These are phyloP conservation scores for Annulohypoxylon nitens DNA, from an alignment of 495 filamentous ascomycete species.

Conservation along the genomic window DNA sequence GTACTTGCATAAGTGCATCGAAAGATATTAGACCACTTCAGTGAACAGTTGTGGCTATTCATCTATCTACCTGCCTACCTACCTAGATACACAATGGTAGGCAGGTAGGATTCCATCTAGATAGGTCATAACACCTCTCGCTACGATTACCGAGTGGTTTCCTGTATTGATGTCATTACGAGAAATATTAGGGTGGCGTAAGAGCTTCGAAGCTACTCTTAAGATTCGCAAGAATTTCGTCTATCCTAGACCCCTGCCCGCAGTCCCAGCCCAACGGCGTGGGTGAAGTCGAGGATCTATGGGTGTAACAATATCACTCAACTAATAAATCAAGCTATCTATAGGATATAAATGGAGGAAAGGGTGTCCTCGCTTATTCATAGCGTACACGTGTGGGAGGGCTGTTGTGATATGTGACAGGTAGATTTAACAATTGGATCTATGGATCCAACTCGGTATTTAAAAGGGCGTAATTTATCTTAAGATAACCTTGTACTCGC, in stretches of 20 bases:
- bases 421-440: conserved; percentile 40
- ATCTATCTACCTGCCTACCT: neutral
- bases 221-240: conserved; percentile 34
- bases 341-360: conserved; percentile 1
- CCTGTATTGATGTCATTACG: conserved; percentile 28
- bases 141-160: conserved; percentile 16
- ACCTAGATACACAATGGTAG: too few species aligned
- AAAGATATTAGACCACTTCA: neutral
- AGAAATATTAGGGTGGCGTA: conserved; percentile 20
- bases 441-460: conserved; percentile 26
- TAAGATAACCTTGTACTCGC: conserved; percentile 16
- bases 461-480: conserved; percentile 34
- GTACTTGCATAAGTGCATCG: neutral
- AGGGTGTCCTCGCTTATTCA: conserved; percentile 34
- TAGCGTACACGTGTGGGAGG: conserved; percentile 9
- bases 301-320: conserved; percentile 42
- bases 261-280: conserved; percentile 48
- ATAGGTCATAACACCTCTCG: conserved; percentile 25
- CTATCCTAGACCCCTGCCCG: conserved; percentile 43
- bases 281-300: conserved; percentile 46
- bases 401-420: conserved; percentile 41
- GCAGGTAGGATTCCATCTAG: neutral
- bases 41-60: neutral
- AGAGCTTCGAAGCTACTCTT: conserved; percentile 18
- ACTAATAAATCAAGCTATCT: conserved; percentile 38